A percentile compares a stretch with the other conserved stretches of the same genome.
These are phyloP conservation scores for Oenanthe sinensis DNA, from an alignment of 129 eudicot species.

Conservation along the genomic window DNA sequence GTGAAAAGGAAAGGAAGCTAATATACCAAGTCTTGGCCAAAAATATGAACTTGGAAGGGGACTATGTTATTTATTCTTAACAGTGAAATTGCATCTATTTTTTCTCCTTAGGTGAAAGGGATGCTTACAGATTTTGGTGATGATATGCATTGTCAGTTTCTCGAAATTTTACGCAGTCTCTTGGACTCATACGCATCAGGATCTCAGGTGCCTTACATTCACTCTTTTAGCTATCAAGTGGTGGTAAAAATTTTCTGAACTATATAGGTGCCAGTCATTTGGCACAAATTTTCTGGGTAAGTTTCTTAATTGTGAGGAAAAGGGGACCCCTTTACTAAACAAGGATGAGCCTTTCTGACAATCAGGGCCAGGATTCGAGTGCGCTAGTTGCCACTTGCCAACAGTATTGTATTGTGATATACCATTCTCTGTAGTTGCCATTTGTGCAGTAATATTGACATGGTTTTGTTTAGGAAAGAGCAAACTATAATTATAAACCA, in stretches of 20 bases:
- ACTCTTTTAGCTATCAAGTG: neutral
- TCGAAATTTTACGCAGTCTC: slow-evolving; percentile 83
- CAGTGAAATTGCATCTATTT: neutral
- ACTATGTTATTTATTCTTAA: neutral
- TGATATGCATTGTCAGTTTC: slow-evolving; percentile 95
- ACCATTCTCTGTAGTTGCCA: neutral
- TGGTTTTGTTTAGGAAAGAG: neutral
- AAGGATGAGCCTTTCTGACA: neutral
- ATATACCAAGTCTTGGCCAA: too few species aligned
- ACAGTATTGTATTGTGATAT: neutral
- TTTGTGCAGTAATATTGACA: neutral
- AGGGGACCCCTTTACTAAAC: neutral
- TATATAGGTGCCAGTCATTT: neutral
- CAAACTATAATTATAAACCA: neutral
- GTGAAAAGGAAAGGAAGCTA: too few species aligned
- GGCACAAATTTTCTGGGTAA: neutral
- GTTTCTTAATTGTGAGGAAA: neutral
- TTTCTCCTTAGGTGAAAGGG: slow-evolving; percentile 63
- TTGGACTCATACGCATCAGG: slow-evolving; percentile 70
- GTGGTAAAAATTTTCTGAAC: neutral
- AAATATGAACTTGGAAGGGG: too few species aligned
- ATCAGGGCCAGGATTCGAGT: neutral
- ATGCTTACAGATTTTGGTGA: slow-evolving; percentile 93
- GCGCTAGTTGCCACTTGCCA: neutral
- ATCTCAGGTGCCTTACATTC: slow-evolving; percentile 51